A percentile compares a stretch with the other conserved stretches of the same genome.
These are phyloP conservation scores for Lichtheimia ramosa DNA, from an alignment of 371 early-diverging fungal genomes.

Conservation along the genomic window DNA sequence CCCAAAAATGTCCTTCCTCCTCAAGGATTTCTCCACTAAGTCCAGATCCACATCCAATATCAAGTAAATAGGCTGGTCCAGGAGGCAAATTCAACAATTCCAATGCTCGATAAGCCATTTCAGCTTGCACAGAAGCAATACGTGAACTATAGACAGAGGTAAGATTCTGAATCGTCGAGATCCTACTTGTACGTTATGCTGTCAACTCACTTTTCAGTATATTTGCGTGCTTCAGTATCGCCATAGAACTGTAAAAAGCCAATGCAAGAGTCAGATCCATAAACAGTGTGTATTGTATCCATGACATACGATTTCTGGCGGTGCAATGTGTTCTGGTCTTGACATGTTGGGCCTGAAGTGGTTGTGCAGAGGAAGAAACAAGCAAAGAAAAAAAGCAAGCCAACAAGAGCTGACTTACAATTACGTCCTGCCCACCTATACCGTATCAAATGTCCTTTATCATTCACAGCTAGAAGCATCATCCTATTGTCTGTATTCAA, in stretches of 20 bases:
- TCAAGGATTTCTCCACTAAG: conserved; percentile 94
- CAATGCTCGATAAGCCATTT: conserved; percentile 90
- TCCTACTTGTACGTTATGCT: background rate
- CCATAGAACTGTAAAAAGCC: conserved; percentile 70
- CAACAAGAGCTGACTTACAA: conserved; percentile 5
- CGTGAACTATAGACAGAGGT: conserved; percentile 66
- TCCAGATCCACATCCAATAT: conserved; percentile 55
- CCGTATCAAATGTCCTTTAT: no score
- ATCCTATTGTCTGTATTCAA: no score
- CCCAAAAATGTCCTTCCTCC: conserved; percentile 94
- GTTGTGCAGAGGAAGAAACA: conserved; percentile 3
- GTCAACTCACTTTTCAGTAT: conserved; percentile 82
- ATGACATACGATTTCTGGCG: conserved; percentile 88
- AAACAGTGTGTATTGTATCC: background rate
- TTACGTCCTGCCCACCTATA: background rate
- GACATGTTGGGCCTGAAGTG: conserved; percentile 60
- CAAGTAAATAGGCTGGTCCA: conserved; percentile 64
- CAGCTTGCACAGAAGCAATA: conserved; percentile 89
- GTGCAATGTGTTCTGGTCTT: conserved; percentile 94
- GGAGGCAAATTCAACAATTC: conserved; percentile 87
- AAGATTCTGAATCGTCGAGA: background rate
- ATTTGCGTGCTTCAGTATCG: conserved; percentile 91
- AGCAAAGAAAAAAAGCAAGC: conserved; percentile 11
- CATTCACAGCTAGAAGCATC: no score
- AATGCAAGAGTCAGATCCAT: conserved; percentile 12